These are phyloP conservation scores for Perkinsus marinus DNA, from an alignment of 169 alveolate species.

Conservation along the genomic window DNA sequence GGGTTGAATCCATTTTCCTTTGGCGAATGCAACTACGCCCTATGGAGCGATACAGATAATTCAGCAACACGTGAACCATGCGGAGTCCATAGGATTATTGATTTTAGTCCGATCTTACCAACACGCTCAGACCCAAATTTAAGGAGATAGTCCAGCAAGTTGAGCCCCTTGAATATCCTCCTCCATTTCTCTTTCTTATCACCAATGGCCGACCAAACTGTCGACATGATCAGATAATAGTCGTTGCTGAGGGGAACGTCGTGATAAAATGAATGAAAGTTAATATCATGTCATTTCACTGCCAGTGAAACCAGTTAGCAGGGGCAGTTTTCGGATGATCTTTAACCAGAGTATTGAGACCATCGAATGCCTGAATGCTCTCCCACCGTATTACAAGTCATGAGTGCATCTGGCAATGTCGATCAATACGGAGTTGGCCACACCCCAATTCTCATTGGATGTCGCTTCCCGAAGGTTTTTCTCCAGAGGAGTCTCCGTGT, in stretches of 20 bases:
- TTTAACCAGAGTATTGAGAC: too few species aligned
- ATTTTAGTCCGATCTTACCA: too few species aligned
- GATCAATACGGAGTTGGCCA: slow-evolving; percentile 46
- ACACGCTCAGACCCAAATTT: slow-evolving; percentile 54
- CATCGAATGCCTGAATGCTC: too few species aligned
- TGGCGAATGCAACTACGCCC: background rate
- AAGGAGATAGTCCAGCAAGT: slow-evolving; percentile 37
- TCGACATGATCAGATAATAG: slow-evolving; percentile 41
- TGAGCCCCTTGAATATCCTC: slow-evolving; percentile 51
- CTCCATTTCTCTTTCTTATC: slow-evolving; percentile 55
- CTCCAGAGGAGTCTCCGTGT: slow-evolving; percentile 42
- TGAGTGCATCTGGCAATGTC: slow-evolving; percentile 54
- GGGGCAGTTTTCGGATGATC: too few species aligned
- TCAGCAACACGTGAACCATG: background rate
- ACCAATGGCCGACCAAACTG: slow-evolving; percentile 43
- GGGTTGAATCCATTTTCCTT: background rate
- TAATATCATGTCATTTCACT: too few species aligned
- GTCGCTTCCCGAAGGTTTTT: slow-evolving; percentile 54
- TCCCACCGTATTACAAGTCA: slow-evolving; percentile 27
- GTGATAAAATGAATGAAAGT: background rate
- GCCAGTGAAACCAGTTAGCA: too few species aligned
- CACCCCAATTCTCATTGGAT: slow-evolving; percentile 60
- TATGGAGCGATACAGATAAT: background rate
- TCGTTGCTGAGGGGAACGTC: slow-evolving; percentile 28
- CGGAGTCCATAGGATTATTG: too few species aligned